These are phyloP conservation scores for Macrocybe gigantea DNA, from an alignment of 768 basidiomycete species.

Conservation along the genomic window DNA sequence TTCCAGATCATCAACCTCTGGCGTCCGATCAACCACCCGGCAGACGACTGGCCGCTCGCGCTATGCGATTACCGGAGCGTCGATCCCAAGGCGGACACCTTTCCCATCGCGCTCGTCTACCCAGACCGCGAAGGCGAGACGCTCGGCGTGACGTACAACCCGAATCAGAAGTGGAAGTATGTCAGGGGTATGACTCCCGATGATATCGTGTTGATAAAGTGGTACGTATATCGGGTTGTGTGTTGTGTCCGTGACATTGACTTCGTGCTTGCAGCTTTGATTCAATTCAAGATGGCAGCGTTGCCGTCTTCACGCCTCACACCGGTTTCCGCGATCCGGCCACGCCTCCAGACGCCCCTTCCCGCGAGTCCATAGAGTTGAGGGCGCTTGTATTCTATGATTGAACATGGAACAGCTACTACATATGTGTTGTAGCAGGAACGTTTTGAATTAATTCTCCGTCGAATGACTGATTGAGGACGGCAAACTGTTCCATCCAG, in stretches of 20 bases:
- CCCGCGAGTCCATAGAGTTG: constrained; percentile 47
- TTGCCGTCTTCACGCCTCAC: constrained; percentile 45
- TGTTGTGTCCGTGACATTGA: not conserved
- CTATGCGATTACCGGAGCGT: constrained; percentile 48
- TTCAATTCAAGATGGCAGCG: constrained; percentile 31
- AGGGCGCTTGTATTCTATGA: constrained; percentile 50
- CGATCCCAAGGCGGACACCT: constrained; percentile 31
- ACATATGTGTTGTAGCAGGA: too few species aligned
- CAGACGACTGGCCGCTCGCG: constrained; percentile 44
- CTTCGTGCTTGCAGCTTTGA: constrained; percentile 25
- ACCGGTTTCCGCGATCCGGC: constrained; percentile 43
- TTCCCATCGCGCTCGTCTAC: constrained; percentile 39
- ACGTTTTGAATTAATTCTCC: too few species aligned
- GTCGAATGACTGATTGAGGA: too few species aligned
- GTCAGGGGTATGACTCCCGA: constrained; percentile 38
- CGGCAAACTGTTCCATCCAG: too few species aligned
- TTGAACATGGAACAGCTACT: constrained; percentile 6
- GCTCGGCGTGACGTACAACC: constrained; percentile 36
- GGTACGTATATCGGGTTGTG: constrained; percentile 23
- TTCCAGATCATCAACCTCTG: constrained; percentile 61
- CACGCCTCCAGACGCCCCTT: constrained; percentile 35
- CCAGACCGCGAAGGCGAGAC: constrained; percentile 51
- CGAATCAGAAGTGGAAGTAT: constrained; percentile 49
- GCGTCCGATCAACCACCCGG: constrained; percentile 46
- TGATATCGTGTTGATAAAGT: constrained; percentile 49